phyloP scores from a whole-genome alignment of 129 eudicot genomes.

The Mikania micrantha region DNA sequence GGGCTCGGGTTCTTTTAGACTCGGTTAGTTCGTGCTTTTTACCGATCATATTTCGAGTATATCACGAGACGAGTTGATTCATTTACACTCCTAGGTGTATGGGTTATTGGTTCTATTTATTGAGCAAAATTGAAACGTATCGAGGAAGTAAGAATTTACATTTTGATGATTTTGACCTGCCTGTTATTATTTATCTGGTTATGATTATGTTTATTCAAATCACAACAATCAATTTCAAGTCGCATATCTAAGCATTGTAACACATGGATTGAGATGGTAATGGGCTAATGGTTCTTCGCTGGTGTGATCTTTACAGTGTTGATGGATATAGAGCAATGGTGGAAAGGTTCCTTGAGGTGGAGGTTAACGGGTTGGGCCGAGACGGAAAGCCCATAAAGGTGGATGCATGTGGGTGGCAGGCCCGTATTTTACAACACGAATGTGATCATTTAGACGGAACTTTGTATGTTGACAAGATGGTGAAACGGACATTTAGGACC shows the following conservation, averaged over 20 bases:
- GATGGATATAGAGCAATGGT: conserved; percentile 73
- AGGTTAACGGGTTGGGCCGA: conserved; percentile 67
- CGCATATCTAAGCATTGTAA: not conserved
- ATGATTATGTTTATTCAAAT: not conserved
- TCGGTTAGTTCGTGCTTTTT: too few species aligned
- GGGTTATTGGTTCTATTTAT: too few species aligned
- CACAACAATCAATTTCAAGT: not conserved
- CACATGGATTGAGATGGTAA: not conserved
- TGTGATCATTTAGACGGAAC: conserved; percentile 84
- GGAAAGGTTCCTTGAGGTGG: conserved; percentile 70
- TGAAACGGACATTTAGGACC: conserved; percentile 63
- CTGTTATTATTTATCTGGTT: not conserved
- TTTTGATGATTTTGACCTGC: not conserved
- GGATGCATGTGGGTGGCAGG: conserved; percentile 91
- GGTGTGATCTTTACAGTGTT: conserved; percentile 40
- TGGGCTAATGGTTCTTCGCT: not conserved
- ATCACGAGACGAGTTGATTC: too few species aligned
- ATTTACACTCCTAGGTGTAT: too few species aligned
- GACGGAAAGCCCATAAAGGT: conserved; percentile 65
- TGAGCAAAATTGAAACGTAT: too few species aligned
- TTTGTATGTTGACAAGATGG: conserved; percentile 76
- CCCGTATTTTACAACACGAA: conserved; percentile 88
- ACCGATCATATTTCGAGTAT: too few species aligned
- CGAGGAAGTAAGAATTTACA: too few species aligned
- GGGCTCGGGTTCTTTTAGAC: too few species aligned